Conservation (phyloP, 225 moss, liverwort and hornwort species). For the Pleurozium schreberi region DNA sequence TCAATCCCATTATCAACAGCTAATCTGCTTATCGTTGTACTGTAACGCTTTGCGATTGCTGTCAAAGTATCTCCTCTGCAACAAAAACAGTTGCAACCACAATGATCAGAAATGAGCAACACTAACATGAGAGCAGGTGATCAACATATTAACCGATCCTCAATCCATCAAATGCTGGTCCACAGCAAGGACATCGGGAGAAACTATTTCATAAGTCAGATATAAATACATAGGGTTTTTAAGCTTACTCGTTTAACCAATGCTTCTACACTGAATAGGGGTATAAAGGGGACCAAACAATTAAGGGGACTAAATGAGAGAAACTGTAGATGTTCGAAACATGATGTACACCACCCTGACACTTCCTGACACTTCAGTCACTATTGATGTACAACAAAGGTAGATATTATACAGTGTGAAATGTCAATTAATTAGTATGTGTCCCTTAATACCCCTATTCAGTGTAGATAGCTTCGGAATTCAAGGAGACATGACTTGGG, state of each 20-base stretch:
- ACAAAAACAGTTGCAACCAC: background rate
- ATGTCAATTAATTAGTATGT: too few relatives aligned
- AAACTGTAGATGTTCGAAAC: too few relatives aligned
- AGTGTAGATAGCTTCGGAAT: background rate
- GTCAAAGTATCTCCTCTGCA: constrained; percentile 60
- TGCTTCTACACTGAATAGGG: too few relatives aligned
- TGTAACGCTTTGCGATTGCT: constrained; percentile 35
- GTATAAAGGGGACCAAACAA: too few relatives aligned
- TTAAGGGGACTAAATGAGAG: too few relatives aligned
- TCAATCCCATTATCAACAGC: constrained; percentile 42
- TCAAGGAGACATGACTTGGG: background rate
- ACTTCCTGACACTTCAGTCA: too few relatives aligned
- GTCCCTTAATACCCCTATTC: too few relatives aligned
- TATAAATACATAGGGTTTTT: background rate
- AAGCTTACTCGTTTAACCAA: background rate
- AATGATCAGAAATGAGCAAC: background rate
- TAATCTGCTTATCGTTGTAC: constrained; percentile 32
- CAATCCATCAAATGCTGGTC: background rate
- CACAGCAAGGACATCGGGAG: background rate
- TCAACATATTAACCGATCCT: background rate
- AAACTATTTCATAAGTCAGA: background rate
- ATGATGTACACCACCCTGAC: too few relatives aligned
- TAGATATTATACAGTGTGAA: too few relatives aligned
- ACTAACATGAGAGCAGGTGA: background rate
- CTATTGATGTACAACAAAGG: too few relatives aligned